phyloP scores from a whole-genome alignment of 1,139 yeast species.

The Kodamaea arcana region DNA sequence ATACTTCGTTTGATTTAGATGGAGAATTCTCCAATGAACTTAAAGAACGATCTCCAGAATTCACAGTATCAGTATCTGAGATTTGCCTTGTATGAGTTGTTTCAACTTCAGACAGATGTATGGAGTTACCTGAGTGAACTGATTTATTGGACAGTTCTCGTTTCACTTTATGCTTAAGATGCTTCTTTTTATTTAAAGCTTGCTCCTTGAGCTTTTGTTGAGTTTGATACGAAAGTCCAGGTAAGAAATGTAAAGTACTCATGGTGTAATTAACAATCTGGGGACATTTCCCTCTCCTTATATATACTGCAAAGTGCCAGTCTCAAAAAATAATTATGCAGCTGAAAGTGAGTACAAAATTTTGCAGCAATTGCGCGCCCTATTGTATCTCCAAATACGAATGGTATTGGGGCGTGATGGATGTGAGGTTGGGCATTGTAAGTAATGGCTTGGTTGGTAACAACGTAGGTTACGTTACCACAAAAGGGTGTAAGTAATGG shows the following conservation, averaged over 20 bases:
- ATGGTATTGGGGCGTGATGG: no score
- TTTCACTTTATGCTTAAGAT: slow-evolving; percentile 1
- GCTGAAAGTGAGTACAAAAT: no score
- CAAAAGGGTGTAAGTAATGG: no score
- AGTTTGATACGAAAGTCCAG: slow-evolving; percentile 17
- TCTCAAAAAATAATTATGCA: no score
- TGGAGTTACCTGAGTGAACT: background rate
- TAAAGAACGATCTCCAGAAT: no score
- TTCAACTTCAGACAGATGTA: background rate
- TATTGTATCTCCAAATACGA: no score
- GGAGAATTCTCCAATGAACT: background rate
- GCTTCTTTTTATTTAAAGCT: slow-evolving; percentile 12
- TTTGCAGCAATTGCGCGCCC: background rate
- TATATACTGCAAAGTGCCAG: no score
- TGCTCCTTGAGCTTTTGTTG: slow-evolving; percentile 17
- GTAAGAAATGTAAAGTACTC: slow-evolving; percentile 8
- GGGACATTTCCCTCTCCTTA: no score
- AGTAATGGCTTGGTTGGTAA: no score
- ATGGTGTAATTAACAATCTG: no score
- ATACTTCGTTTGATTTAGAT: background rate
- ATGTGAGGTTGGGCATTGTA: no score
- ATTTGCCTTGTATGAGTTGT: background rate
- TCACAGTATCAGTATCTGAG: background rate
- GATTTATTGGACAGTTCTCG: background rate
- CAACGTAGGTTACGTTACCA: no score